Conservation (phyloP, 2,329 filamentous ascomycete species). For the Claviceps spartinae region DNA sequence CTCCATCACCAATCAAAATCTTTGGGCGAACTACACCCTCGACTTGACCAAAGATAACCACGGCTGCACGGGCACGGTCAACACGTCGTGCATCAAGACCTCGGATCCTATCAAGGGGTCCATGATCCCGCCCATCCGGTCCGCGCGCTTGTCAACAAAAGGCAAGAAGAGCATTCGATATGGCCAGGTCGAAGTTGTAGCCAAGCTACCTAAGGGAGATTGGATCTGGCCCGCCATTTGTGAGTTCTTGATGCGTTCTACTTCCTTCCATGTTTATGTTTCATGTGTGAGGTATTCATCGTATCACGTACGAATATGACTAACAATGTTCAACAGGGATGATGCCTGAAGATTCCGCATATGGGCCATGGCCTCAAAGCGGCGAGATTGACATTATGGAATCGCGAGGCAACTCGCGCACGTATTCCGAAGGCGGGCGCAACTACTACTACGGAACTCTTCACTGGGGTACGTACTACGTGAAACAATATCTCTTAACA, state of each 20-base stretch:
- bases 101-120: constrained; percentile 28
- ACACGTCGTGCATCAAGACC: constrained; percentile 22
- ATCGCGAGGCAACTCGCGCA: constrained; percentile 23
- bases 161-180: constrained; percentile 11
- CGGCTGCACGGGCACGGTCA: constrained; percentile 26
- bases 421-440: constrained; percentile 29
- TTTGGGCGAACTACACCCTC: constrained; percentile 27
- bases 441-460: constrained; percentile 29
- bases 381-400: constrained; percentile 43
- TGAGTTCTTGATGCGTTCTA: constrained; percentile 1
- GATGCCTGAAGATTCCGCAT: constrained; percentile 33
- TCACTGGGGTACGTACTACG: constrained; percentile 28
- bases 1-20: constrained; percentile 22
- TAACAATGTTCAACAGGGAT: constrained; percentile 20
- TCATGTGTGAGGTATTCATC: too few species aligned
- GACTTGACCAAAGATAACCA: constrained; percentile 27
- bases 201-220: constrained; percentile 37
- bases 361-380: constrained; percentile 36
- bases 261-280: too few species aligned
- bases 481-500: background rate
- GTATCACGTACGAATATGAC: background rate
- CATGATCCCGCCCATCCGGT: constrained; percentile 36
- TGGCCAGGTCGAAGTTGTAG: constrained; percentile 35
- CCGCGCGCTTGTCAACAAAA: constrained; percentile 30
- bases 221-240: constrained; percentile 41